Evolutionary conservation across 331 rosid species (phyloP).

Genomic region (Rhamnella rubrinervis): DNA sequence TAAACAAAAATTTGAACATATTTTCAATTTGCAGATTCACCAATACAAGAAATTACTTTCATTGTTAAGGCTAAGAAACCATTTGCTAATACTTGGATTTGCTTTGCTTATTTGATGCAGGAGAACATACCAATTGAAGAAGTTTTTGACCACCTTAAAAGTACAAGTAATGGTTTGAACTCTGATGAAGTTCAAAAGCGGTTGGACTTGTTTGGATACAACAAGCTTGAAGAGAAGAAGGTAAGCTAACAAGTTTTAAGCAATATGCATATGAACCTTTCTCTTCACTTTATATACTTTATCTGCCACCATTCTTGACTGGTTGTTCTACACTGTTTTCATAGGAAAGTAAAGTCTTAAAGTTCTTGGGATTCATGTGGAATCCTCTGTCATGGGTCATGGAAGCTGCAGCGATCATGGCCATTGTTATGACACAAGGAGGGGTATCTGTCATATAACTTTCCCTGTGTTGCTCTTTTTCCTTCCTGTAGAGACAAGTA

Average conservation of each 20-base stretch:
- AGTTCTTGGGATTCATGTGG: slow-evolving; percentile 85
- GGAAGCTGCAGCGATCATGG: slow-evolving; percentile 81
- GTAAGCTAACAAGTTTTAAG: slow-evolving; percentile 29
- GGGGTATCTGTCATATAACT: slow-evolving; percentile 39
- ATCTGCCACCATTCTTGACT: neutral
- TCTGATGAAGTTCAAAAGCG: slow-evolving; percentile 54
- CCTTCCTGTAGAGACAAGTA: neutral
- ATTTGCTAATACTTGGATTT: neutral
- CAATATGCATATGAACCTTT: neutral
- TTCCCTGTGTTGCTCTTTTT: neutral
- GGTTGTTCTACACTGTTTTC: neutral
- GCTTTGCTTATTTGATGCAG: slow-evolving; percentile 26
- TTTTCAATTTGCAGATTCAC: neutral
- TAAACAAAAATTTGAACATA: too few species aligned
- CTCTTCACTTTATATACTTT: neutral
- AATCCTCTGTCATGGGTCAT: slow-evolving; percentile 88
- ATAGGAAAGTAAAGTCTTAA: slow-evolving; percentile 63
- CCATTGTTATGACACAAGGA: slow-evolving; percentile 66
- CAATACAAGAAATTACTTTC: neutral
- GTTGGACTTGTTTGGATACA: slow-evolving; percentile 60
- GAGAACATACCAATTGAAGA: slow-evolving; percentile 66
- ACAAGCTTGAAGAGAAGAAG: slow-evolving; percentile 76
- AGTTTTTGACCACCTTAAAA: slow-evolving; percentile 62
- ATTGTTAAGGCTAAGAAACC: neutral
- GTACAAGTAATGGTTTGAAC: slow-evolving; percentile 58